phyloP scores from a whole-genome alignment of 139 green algal species.

The Chlamydomonas incerta region DNA sequence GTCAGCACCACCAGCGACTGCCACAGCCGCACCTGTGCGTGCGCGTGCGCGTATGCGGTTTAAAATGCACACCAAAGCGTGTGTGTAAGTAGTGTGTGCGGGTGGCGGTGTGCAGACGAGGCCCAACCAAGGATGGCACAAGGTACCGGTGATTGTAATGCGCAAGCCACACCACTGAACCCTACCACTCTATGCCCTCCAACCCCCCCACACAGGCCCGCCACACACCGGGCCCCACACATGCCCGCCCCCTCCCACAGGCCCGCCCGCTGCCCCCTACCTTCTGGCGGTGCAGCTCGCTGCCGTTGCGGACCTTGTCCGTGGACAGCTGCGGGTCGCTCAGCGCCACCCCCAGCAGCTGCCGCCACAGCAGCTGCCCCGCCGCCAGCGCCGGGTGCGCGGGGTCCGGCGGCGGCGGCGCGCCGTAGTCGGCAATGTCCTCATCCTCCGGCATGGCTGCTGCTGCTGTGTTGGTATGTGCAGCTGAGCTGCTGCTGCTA shows the following conservation, averaged over 20 bases:
- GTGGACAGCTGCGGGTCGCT: slow-evolving; percentile 49
- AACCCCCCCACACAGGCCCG: too few relatives aligned
- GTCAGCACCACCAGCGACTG: slow-evolving; percentile 72
- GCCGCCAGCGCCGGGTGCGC: slow-evolving; percentile 2
- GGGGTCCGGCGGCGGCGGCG: slow-evolving; percentile 4
- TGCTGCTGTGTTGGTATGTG: background rate
- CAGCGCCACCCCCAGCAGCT: slow-evolving; percentile 52
- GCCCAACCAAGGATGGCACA: too few relatives aligned
- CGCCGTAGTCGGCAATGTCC: background rate
- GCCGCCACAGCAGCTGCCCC: slow-evolving; percentile 39
- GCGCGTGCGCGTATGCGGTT: too few relatives aligned
- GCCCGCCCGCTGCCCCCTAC: slow-evolving; percentile 22
- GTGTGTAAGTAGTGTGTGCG: too few relatives aligned
- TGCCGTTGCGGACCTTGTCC: slow-evolving; percentile 47
- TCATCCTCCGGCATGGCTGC: background rate
- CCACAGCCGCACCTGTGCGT: slow-evolving; percentile 72
- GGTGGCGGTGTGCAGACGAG: too few relatives aligned
- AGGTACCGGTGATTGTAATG: too few relatives aligned
- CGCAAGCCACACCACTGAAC: background rate
- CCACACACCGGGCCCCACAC: background rate
- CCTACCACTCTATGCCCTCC: too few relatives aligned
- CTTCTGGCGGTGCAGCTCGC: slow-evolving; percentile 72
- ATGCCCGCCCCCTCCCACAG: background rate
- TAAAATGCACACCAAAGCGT: too few relatives aligned
- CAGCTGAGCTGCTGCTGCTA: background rate